Evolutionary conservation across 2,329 filamentous ascomycete genomes (phyloP), one percentile per base, ranked within the genome.

Genomic region (Fusarium denticulatum): DNA sequence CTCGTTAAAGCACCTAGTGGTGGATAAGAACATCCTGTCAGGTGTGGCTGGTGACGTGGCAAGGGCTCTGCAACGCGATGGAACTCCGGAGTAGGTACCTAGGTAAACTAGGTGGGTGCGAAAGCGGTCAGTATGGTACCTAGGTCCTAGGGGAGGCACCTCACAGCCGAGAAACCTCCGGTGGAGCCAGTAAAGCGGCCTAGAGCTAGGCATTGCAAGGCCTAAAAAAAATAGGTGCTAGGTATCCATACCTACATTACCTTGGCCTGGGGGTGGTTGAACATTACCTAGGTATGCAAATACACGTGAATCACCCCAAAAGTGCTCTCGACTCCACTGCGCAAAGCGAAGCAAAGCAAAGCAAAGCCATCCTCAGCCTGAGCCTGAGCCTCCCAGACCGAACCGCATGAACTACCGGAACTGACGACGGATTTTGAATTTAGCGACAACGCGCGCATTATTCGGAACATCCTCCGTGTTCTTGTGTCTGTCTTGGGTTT

Each of bases 391-490:
- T 36, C 49, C 65, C 58, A 71, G 72, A 71, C 60, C 59, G 67
- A 69, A 69, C 65, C 73, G 75, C 77, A 79, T 79, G 77, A 79
- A 79, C 75, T 73, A 50, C 66, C 72, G 71, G 69, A 76, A 79
- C 75, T 72, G 75, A 70, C 66, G 74, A 74, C 67, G 75, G 69
- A 53, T 65, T 69, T 70, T 69, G 67, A 69, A 65, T 69, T 69
- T 77, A 77, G 72, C 75, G 74, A 77, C 77, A 68, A 77, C 75
- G 74, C 69, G 77, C 77, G 75, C 71, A 74, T 72, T 64, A 52
- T 68, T 74, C 73, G 74, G 63, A 70, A 67, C 22, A 37, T 40
- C 45, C 56, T 67, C 72, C 67, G 66, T 76, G 65, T 75, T 47
- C 40, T 57, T 57, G 47, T 66, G 57, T 67, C 67, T 69, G 64